Evolutionary conservation across 1,139 yeast species (phyloP).

Genomic region (Debaryomyces udenii): DNA sequence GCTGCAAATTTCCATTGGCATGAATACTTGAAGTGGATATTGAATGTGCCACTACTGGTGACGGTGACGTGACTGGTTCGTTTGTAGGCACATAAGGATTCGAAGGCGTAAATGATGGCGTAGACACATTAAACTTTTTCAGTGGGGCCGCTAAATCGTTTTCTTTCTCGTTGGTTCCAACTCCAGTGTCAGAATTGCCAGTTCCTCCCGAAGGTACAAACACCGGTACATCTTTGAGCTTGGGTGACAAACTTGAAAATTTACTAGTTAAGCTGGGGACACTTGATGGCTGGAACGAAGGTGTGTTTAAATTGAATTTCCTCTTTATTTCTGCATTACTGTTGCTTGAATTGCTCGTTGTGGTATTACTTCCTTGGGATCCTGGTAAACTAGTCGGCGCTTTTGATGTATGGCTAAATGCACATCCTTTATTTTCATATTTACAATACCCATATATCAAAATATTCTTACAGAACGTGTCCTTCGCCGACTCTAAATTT

Average conservation of each 20-base stretch:
- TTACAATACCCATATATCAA: constrained; percentile 88
- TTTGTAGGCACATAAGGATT: constrained; percentile 12
- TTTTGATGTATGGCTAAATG: constrained; percentile 64
- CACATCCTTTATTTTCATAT: constrained; percentile 87
- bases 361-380: constrained; percentile 8
- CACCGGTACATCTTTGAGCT: constrained; percentile 55
- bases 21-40: constrained; percentile 12
- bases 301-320: constrained; percentile 64
- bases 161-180: constrained; percentile 1
- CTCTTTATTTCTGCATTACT: constrained; percentile 27
- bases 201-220: constrained; percentile 52
- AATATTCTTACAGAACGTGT: constrained; percentile 83
- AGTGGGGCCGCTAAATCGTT: constrained; percentile 12
- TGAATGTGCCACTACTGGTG: constrained; percentile 12
- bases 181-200: constrained; percentile 3
- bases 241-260: constrained; percentile 55
- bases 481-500: constrained; percentile 61
- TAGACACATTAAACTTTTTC: constrained; percentile 37
- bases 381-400: constrained; percentile 15
- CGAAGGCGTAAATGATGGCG: constrained; percentile 40
- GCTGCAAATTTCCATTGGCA: constrained; percentile 13
- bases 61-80: constrained; percentile 8
- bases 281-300: constrained; percentile 61
- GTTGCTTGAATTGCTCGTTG: constrained; percentile 5
- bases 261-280: constrained; percentile 37